A percentile compares a stretch with the other conserved stretches of the same genome.
Evolutionary conservation across 2,329 filamentous ascomycete genomes (phyloP).

Genomic region (Trichoderma atrobrunneum): DNA sequence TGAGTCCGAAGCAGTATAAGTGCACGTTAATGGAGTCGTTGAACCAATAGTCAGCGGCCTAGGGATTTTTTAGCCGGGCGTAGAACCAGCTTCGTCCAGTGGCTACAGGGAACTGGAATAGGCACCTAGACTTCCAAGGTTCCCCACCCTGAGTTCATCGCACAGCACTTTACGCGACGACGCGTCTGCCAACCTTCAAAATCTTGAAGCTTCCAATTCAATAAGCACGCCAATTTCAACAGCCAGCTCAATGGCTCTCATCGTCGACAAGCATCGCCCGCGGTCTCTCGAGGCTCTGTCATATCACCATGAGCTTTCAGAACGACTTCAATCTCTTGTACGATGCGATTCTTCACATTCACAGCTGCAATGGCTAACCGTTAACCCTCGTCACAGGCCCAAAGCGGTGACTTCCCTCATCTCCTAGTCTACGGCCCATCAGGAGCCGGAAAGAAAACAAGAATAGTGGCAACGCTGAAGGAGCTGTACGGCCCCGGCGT

Average conservation of each 20-base stretch:
- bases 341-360: slow-evolving; percentile 26
- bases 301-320: slow-evolving; percentile 86
- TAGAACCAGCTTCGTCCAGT: neutral
- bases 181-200: slow-evolving; percentile 29
- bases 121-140: neutral
- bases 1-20: neutral
- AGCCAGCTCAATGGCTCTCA: slow-evolving; percentile 56
- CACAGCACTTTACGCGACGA: slow-evolving; percentile 40
- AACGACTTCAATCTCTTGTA: slow-evolving; percentile 82
- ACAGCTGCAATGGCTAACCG: neutral
- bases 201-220: neutral
- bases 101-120: neutral
- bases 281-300: slow-evolving; percentile 73
- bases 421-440: slow-evolving; percentile 96
- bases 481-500: slow-evolving; percentile 93
- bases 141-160: slow-evolving; percentile 10
- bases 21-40: neutral
- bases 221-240: slow-evolving; percentile 3
- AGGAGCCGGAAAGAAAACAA: slow-evolving; percentile 95
- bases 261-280: slow-evolving; percentile 70
- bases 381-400: slow-evolving; percentile 59
- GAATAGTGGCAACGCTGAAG: slow-evolving; percentile 91
- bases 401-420: slow-evolving; percentile 96
- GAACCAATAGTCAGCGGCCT: neutral
- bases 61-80: neutral